phyloP scores from a whole-genome alignment of 1,284 basidiomycete genomes.

The Puccinia polysora region DNA sequence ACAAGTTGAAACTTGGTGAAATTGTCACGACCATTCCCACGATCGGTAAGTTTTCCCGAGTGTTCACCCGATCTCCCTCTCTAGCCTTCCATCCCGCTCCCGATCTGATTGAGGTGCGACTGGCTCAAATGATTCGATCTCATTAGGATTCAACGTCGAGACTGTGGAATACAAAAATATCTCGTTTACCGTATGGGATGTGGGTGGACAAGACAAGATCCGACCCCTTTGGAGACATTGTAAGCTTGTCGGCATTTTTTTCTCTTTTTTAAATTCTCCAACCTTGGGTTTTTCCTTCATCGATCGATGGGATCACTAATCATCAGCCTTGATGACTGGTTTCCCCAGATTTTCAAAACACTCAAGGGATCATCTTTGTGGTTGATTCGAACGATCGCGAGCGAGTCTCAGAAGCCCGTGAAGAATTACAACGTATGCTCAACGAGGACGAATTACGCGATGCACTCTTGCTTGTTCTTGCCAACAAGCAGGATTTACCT shows the following conservation, averaged over 20 bases:
- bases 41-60: slow-evolving; percentile 67
- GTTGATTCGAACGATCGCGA: slow-evolving; percentile 99
- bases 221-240: slow-evolving; percentile 99
- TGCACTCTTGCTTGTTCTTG: slow-evolving; percentile 95
- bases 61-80: slow-evolving; percentile 12
- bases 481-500: slow-evolving; percentile 98
- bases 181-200: slow-evolving; percentile 99
- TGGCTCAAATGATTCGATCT: no score
- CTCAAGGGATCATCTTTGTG: slow-evolving; percentile 99
- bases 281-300: no score
- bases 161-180: slow-evolving; percentile 99
- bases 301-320: background rate
- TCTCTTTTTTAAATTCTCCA: no score
- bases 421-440: slow-evolving; percentile 99
- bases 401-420: slow-evolving; percentile 97
- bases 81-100: no score
- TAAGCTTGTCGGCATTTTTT: no score
- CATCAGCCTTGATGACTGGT: background rate
- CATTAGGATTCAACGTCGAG: slow-evolving; percentile 96
- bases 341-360: slow-evolving; percentile 94
- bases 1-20: slow-evolving; percentile 98
- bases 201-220: slow-evolving; percentile 98
- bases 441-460: slow-evolving; percentile 99
- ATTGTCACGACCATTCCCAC: slow-evolving; percentile 99
- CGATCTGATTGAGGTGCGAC: no score